Conservation (phyloP, 345 rosid genomes). For the Aegle marmelos region DNA sequence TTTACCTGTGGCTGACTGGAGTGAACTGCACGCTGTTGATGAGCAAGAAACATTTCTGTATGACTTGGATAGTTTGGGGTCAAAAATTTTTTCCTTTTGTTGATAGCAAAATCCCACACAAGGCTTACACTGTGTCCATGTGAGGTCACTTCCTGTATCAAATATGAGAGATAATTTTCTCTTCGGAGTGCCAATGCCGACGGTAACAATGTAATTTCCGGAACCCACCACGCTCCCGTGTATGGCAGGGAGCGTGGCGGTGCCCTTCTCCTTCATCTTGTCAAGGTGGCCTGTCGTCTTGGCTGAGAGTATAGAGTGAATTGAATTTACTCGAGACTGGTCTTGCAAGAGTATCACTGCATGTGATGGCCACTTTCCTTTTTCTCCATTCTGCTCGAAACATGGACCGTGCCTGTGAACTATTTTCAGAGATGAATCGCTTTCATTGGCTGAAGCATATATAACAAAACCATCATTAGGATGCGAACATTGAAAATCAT, state of each 20-base stretch:
- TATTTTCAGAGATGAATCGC: conserved; percentile 48
- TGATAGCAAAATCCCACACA: conserved; percentile 47
- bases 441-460: conserved; percentile 21
- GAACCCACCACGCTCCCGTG: conserved; percentile 53
- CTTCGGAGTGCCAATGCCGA: conserved; percentile 64
- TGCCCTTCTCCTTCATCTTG: conserved; percentile 23
- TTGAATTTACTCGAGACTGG: conserved; percentile 56
- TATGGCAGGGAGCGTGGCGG: conserved; percentile 51
- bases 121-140: conserved; percentile 68
- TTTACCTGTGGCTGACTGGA: conserved; percentile 53
- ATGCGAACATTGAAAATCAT: too few relatives aligned
- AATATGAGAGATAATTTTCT: conserved; percentile 43
- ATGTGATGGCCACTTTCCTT: conserved; percentile 26
- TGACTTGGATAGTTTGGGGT: conserved; percentile 47
- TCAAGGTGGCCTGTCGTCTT: not conserved
- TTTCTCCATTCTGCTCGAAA: conserved; percentile 15
- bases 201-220: conserved; percentile 49
- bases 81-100: conserved; percentile 51
- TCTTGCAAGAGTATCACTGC: conserved; percentile 56
- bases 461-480: not conserved
- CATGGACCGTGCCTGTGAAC: conserved; percentile 74
- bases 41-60: conserved; percentile 61
- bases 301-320: conserved; percentile 34
- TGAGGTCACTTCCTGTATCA: conserved; percentile 71
- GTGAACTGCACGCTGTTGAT: conserved; percentile 40